Percentiles rank a stretch among this genome's conserved stretches.
Conservation (phyloP, 1,284 basidiomycete species). For the Ustilago trichophora region DNA sequence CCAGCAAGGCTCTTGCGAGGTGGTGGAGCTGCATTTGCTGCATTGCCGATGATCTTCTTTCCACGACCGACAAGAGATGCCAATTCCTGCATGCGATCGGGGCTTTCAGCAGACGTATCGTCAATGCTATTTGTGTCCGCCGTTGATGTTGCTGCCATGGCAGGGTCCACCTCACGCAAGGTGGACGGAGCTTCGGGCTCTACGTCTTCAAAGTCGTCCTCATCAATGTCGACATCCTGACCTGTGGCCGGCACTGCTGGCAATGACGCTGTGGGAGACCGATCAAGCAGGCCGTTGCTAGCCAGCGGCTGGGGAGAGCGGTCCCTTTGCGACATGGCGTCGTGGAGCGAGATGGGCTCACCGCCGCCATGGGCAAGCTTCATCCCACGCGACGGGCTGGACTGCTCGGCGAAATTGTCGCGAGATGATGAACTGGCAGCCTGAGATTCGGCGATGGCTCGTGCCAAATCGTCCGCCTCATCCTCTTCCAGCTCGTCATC, state of each 20-base stretch:
- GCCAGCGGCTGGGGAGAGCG: background rate
- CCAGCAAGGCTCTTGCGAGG: slow-evolving; percentile 44
- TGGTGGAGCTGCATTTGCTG: slow-evolving; percentile 5
- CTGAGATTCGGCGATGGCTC: slow-evolving; percentile 48
- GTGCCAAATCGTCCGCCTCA: slow-evolving; percentile 53
- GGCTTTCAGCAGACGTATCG: background rate
- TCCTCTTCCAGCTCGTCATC: slow-evolving; percentile 45
- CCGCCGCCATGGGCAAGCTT: slow-evolving; percentile 24
- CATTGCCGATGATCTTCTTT: background rate
- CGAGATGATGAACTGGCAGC: background rate
- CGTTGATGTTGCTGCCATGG: background rate
- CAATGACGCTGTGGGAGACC: background rate
- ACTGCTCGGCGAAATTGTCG: background rate
- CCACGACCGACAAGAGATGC: slow-evolving; percentile 29
- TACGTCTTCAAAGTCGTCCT: slow-evolving; percentile 43
- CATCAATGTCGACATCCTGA: slow-evolving; percentile 15
- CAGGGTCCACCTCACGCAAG: slow-evolving; percentile 7
- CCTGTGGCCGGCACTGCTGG: background rate
- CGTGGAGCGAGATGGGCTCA: slow-evolving; percentile 37
- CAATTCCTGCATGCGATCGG: slow-evolving; percentile 40
- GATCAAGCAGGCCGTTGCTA: background rate
- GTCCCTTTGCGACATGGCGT: slow-evolving; percentile 11
- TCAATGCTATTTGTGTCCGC: background rate
- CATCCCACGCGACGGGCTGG: slow-evolving; percentile 8
- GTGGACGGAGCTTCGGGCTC: slow-evolving; percentile 10